Evolutionary conservation across 768 basidiomycete genomes (phyloP).

Genomic region (Clavaria fumosa): DNA sequence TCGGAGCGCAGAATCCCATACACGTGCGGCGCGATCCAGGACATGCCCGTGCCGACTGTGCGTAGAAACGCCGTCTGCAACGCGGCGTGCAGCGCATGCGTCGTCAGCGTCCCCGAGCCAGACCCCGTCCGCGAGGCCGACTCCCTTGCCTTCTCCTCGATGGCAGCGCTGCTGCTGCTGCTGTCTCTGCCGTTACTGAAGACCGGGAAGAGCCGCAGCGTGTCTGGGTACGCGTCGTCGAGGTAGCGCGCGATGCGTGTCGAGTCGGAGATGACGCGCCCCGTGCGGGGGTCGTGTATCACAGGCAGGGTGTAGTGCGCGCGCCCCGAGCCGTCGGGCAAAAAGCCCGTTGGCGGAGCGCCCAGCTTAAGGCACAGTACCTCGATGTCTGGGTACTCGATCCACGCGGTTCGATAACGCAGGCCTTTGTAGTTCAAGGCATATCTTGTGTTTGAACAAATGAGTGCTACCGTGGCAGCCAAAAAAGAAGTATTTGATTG

Average conservation of each 20-base stretch:
- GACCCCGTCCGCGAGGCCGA: too few species aligned
- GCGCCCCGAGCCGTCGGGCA: constrained; percentile 7
- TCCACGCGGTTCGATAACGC: constrained; percentile 25
- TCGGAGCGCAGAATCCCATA: not conserved
- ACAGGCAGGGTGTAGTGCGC: constrained; percentile 24
- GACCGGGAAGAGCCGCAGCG: too few species aligned
- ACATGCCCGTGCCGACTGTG: not conserved
- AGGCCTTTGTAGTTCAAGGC: constrained; percentile 14
- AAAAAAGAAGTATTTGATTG: not conserved
- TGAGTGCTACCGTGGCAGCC: not conserved
- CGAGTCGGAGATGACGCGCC: constrained; percentile 22
- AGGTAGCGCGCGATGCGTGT: constrained; percentile 26
- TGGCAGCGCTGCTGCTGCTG: not conserved
- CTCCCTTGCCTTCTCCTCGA: not conserved
- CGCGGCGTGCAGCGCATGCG: too few species aligned
- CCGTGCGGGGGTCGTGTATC: constrained; percentile 26
- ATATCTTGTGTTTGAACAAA: not conserved
- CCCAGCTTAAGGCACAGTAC: constrained; percentile 19
- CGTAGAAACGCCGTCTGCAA: not conserved
- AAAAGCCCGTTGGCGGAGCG: constrained; percentile 15
- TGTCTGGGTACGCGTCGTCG: constrained; percentile 29
- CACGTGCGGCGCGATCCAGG: not conserved
- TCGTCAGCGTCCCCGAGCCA: too few species aligned
- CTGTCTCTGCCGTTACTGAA: too few species aligned
- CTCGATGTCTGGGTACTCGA: constrained; percentile 28